A percentile compares a stretch with the other conserved stretches of the same genome.
phyloP scores from a whole-genome alignment of 352 stramenopile species.

The Phytopythium mirpurense region DNA sequence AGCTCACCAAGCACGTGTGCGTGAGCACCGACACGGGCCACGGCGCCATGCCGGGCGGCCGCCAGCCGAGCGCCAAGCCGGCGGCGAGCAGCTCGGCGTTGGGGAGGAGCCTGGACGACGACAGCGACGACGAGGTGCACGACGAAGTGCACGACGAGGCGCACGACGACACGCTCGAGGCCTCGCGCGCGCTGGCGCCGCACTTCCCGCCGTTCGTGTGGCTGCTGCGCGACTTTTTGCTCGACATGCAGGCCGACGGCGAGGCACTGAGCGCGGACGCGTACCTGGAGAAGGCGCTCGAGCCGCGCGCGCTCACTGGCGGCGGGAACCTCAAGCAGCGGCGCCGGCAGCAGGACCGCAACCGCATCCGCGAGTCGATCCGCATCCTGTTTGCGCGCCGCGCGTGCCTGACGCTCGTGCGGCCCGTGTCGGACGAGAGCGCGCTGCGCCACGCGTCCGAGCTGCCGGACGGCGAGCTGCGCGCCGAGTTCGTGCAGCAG shows the following conservation, averaged over 20 bases:
- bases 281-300: slow-evolving; percentile 75
- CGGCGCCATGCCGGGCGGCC: neutral
- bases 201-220: slow-evolving; percentile 84
- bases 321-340: slow-evolving; percentile 14
- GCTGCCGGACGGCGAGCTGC: slow-evolving; percentile 44
- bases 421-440: slow-evolving; percentile 63
- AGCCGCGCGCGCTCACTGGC: slow-evolving; percentile 32
- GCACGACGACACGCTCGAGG: slow-evolving; percentile 31
- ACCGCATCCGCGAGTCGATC: slow-evolving; percentile 59
- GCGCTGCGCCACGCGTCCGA: slow-evolving; percentile 53
- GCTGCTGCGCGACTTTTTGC: slow-evolving; percentile 78
- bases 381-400: slow-evolving; percentile 65
- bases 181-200: slow-evolving; percentile 49
- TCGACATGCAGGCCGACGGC: slow-evolving; percentile 73
- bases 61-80: neutral
- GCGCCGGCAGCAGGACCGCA: slow-evolving; percentile 56
- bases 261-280: slow-evolving; percentile 49
- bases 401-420: slow-evolving; percentile 74
- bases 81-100: neutral
- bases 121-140: neutral
- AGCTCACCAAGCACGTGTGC: slow-evolving; percentile 82
- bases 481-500: slow-evolving; percentile 73
- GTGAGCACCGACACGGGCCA: slow-evolving; percentile 35
- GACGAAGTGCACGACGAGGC: slow-evolving; percentile 10
- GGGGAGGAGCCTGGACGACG: slow-evolving; percentile 1